Base-by-base conservation (phyloP, 2,329 filamentous ascomycete species). In the Septoria linicola region DNA sequence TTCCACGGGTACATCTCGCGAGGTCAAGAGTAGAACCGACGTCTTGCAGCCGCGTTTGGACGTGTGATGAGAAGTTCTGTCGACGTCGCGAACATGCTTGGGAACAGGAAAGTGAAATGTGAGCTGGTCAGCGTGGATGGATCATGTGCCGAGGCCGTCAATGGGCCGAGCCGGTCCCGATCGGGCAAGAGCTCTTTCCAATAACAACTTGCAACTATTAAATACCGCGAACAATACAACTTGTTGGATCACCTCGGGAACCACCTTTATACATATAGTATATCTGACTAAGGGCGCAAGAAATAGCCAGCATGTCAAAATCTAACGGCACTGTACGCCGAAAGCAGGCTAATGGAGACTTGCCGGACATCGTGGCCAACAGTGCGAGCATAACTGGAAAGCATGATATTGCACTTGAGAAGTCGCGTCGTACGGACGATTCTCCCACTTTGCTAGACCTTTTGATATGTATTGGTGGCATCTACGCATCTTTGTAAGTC, bases 401-500 rank as follows among this genome's bases (percentile, higher is more conserved):
- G 46, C 59, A 65, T 37, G 59, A 66, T 42, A 53, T 55, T 3
- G 54, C 58, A 8, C 40, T 62, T 31, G 48, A 51, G 11, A 51
- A 21, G 27, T 41, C 54, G n/a, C 40, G 45, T 8, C 54, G 63
- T 17, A 43, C 58, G 13, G 49, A 58, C 20, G 54, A 53, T n/a
- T 51, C 60, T 14, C 49, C 59, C 16, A 64, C 49, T 27, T 56
- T 60, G 3, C 13, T 87, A 64, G 87, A 95, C 70, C 80, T 96
- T 49, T 72, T 91, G 41, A 81, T 95, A 55, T 92, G 91, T 59
- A 89, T 96, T n/a, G 84, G 84, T 5, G 93, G 93, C 53, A 99
- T 99, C 63, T 99, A 99, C 70, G 89, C 87, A 30, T 95, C 91
- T 30, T 99, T 99, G 92, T 96, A 81, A 54, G 72, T 48, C 21